Evolutionary conservation across 2,329 filamentous ascomycete species (phyloP).

Genomic region (Phyllosticta citrichinensis): DNA sequence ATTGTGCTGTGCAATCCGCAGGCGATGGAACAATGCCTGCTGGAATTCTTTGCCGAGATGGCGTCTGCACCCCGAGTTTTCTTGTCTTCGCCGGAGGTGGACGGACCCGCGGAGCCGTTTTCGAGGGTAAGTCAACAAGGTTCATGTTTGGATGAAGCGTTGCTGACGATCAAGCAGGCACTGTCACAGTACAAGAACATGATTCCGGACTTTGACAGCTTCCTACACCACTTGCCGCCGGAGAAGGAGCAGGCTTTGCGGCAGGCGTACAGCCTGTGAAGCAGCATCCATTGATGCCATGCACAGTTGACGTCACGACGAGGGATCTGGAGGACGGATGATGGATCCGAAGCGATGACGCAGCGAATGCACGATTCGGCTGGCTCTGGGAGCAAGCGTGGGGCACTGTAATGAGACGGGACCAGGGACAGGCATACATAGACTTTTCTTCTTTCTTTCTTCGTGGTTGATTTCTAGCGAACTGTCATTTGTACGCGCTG

Average conservation of each 20-base stretch:
- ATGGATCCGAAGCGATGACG: background rate
- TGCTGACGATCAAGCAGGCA: constrained; percentile 26
- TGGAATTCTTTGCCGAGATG: constrained; percentile 75
- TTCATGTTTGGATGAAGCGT: background rate
- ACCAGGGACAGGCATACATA: constrained; percentile 3
- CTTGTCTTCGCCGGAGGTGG: constrained; percentile 46
- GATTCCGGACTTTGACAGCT: constrained; percentile 44
- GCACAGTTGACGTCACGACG: background rate
- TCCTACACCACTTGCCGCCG: constrained; percentile 37
- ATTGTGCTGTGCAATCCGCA: constrained; percentile 79
- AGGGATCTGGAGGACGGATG: background rate
- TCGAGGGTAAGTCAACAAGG: constrained; percentile 51
- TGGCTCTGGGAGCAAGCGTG: background rate
- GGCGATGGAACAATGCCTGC: constrained; percentile 78
- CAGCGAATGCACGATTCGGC: background rate
- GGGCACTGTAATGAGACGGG: background rate
- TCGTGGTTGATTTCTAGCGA: background rate
- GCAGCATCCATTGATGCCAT: background rate
- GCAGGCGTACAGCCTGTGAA: constrained; percentile 30
- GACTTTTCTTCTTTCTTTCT: background rate
- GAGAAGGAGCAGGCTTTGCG: constrained; percentile 34
- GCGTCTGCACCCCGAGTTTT: constrained; percentile 55
- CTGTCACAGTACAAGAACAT: constrained; percentile 44
- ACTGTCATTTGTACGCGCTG: background rate
- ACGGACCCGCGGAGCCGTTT: constrained; percentile 58